phyloP scores from a whole-genome alignment of 768 basidiomycete genomes.

The Boletus reticuloceps region DNA sequence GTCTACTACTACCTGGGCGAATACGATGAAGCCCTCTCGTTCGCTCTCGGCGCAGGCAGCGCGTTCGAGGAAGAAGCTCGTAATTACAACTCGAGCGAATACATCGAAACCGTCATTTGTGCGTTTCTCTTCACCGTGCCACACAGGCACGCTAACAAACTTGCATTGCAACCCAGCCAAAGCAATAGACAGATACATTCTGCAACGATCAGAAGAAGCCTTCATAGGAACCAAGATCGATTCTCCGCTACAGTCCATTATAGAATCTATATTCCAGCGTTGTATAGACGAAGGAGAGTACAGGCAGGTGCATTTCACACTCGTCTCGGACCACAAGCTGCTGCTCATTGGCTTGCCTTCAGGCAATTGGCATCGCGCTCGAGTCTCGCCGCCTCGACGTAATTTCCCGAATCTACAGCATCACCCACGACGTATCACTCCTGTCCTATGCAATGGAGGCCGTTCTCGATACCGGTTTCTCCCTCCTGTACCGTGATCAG shows the following conservation, averaged over 20 bases:
- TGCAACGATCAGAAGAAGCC: slow-evolving; percentile 56
- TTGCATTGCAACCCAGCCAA: slow-evolving; percentile 57
- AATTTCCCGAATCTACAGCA: slow-evolving; percentile 70
- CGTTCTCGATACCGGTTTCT: slow-evolving; percentile 86
- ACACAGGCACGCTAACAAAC: neutral
- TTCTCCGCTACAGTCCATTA: slow-evolving; percentile 73
- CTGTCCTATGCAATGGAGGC: slow-evolving; percentile 92
- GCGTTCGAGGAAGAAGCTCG: slow-evolving; percentile 79
- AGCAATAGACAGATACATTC: slow-evolving; percentile 92
- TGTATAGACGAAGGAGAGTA: slow-evolving; percentile 88
- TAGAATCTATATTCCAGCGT: slow-evolving; percentile 84
- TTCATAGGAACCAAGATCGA: slow-evolving; percentile 63
- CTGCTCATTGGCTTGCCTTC: slow-evolving; percentile 8
- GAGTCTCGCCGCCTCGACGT: slow-evolving; percentile 89
- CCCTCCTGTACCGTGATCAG: slow-evolving; percentile 80
- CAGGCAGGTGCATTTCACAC: slow-evolving; percentile 63
- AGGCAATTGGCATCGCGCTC: slow-evolving; percentile 95
- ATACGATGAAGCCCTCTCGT: slow-evolving; percentile 93
- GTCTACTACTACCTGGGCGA: slow-evolving; percentile 97
- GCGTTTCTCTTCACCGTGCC: slow-evolving; percentile 42
- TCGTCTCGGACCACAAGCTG: neutral
- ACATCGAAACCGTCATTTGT: slow-evolving; percentile 94
- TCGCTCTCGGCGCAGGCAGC: slow-evolving; percentile 86
- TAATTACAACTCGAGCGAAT: slow-evolving; percentile 71
- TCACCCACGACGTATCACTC: slow-evolving; percentile 72